Conservation (phyloP, 169 alveolate genomes). For the Cyclospora cayetanensis region DNA sequence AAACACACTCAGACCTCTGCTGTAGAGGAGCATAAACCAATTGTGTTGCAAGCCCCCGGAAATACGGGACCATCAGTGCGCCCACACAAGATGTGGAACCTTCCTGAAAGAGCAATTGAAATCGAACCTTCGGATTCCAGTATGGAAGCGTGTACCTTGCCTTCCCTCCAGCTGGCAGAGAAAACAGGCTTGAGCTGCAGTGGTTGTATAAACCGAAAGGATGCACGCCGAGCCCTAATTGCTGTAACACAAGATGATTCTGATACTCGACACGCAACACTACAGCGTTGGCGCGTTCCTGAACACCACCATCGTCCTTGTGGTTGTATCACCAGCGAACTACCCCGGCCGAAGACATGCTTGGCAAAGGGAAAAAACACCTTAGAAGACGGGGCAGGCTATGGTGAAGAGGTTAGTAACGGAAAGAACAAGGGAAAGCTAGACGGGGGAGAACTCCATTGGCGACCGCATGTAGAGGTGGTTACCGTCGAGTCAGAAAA, state of each 20-base stretch:
- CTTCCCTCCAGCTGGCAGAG: neutral
- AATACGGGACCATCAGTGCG: neutral
- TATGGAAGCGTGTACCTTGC: neutral
- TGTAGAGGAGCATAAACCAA: neutral
- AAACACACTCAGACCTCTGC: neutral
- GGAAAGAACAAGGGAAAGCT: neutral
- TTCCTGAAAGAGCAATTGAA: neutral
- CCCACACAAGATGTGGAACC: neutral
- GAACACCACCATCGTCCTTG: neutral
- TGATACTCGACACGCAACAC: neutral
- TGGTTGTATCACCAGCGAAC: neutral
- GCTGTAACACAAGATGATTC: neutral
- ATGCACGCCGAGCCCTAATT: neutral
- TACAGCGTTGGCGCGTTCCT: neutral
- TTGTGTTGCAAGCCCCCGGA: neutral
- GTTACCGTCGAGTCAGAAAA: conserved; percentile 42
- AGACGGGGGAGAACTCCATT: too few relatives aligned
- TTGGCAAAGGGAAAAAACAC: neutral
- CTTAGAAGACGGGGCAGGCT: neutral
- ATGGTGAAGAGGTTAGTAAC: neutral
- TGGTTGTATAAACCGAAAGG: neutral
- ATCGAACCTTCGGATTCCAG: neutral
- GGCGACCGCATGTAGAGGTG: too few relatives aligned
- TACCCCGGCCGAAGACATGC: neutral
- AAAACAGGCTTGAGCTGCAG: neutral